phyloP scores from a whole-genome alignment of 495 filamentous ascomycete genomes.

The Amorphotheca resinae region DNA sequence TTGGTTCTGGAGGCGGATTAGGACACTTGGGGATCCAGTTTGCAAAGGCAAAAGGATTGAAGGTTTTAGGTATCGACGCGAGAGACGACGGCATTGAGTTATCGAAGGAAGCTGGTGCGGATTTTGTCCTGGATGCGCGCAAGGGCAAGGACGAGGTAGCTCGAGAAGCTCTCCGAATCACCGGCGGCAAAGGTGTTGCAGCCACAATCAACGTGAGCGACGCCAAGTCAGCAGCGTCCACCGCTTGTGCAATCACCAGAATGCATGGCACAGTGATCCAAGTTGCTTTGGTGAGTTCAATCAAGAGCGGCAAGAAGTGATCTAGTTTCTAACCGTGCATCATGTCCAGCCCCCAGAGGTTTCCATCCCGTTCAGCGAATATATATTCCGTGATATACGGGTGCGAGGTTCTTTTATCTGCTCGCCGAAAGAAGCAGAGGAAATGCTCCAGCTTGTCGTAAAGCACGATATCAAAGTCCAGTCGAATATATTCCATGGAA shows the following conservation, averaged over 20 bases:
- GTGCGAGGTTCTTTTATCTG: slow-evolving; percentile 32
- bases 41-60: slow-evolving; percentile 37
- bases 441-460: slow-evolving; percentile 39
- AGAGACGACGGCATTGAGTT: slow-evolving; percentile 39
- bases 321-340: no score
- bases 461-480: slow-evolving; percentile 37
- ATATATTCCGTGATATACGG: slow-evolving; percentile 42
- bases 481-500: slow-evolving; percentile 38
- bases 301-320: no score
- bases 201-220: slow-evolving; percentile 36
- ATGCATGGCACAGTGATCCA: slow-evolving; percentile 42
- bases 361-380: slow-evolving; percentile 36
- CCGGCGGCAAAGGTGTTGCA: slow-evolving; percentile 34
- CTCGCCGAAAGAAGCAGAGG: neutral
- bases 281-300: no score
- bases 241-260: slow-evolving; percentile 38
- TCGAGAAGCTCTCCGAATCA: slow-evolving; percentile 31
- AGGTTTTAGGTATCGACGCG: slow-evolving; percentile 42
- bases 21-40: slow-evolving; percentile 43
- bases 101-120: slow-evolving; percentile 30
- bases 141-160: slow-evolving; percentile 31
- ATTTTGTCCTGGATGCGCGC: slow-evolving; percentile 40
- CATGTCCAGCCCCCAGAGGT: slow-evolving; percentile 36
- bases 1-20: slow-evolving; percentile 46
- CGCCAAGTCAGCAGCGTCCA: slow-evolving; percentile 29